Evolutionary conservation across 2,329 filamentous ascomycete species (phyloP).

Genomic region (Epichloe elymi): DNA sequence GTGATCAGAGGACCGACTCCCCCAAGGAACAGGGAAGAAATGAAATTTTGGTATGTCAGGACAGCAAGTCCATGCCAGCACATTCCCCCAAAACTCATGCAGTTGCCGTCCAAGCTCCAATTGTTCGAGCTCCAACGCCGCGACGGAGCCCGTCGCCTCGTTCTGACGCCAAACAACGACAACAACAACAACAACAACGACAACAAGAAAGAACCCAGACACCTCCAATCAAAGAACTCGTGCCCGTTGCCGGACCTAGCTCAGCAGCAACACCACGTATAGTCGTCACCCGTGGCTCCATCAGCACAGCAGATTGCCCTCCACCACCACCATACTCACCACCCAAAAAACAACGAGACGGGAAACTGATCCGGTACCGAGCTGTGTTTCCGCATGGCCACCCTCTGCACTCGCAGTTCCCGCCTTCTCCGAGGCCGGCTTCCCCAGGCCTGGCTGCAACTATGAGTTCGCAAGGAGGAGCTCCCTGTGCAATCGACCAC

Average conservation of each 20-base stretch:
- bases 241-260: background rate
- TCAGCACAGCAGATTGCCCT: conserved; percentile 25
- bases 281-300: background rate
- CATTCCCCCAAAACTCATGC: conserved; percentile 8
- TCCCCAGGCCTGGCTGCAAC: conserved; percentile 52
- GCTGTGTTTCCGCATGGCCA: conserved; percentile 46
- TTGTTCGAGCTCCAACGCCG: conserved; percentile 24
- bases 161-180: conserved; percentile 6
- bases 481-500: conserved; percentile 44
- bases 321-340: conserved; percentile 39
- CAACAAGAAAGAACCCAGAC: background rate
- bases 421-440: conserved; percentile 45
- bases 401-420: conserved; percentile 30
- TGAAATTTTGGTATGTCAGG: conserved; percentile 24
- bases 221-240: background rate
- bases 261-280: background rate
- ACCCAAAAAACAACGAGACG: conserved; percentile 22
- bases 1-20: conserved; percentile 20
- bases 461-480: conserved; percentile 49
- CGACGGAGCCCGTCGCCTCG: conserved; percentile 20
- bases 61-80: conserved; percentile 7
- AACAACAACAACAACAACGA: conserved; percentile 1
- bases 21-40: conserved; percentile 17
- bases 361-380: conserved; percentile 33
- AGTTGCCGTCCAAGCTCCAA: conserved; percentile 18